These are phyloP conservation scores for Ophiostoma pallidulum DNA, from an alignment of 2,329 filamentous ascomycete genomes.

Conservation along the genomic window DNA sequence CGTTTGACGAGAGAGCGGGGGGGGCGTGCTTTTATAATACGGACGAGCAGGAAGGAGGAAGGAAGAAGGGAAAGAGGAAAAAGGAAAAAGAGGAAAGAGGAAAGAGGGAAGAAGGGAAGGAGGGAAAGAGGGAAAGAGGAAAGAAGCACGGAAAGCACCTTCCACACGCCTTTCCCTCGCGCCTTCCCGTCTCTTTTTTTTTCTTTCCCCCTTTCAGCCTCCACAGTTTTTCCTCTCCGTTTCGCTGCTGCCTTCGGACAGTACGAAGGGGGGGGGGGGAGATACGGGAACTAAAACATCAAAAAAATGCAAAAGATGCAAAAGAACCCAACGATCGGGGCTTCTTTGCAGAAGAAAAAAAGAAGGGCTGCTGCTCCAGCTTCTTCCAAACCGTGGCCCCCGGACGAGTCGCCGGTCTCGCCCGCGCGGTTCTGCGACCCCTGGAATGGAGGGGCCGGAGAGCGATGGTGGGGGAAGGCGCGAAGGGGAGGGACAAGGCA, in stretches of 20 bases:
- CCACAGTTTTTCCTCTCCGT: background rate
- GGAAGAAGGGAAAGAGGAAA: background rate
- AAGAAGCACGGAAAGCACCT: background rate
- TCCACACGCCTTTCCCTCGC: background rate
- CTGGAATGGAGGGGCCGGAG: no score
- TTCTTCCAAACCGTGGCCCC: no score
- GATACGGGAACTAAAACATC: background rate
- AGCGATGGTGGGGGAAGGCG: background rate
- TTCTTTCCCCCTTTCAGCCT: conserved; percentile 11
- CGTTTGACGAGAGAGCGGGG: no score
- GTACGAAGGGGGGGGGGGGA: no score
- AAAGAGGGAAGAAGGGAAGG: background rate
- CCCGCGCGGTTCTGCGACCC: no score
- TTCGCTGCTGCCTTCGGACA: background rate
- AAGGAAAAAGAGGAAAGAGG: background rate
- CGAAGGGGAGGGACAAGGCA: no score
- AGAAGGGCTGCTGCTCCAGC: no score
- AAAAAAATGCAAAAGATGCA: background rate
- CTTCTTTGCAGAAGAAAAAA: no score
- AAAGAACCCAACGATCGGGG: background rate
- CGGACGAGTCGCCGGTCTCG: no score
- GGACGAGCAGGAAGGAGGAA: background rate
- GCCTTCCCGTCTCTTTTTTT: background rate
- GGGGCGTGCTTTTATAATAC: no score
- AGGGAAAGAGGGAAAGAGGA: background rate